Base-by-base conservation (phyloP, 331 rosid species). In the Pyracantha coccinea region DNA sequence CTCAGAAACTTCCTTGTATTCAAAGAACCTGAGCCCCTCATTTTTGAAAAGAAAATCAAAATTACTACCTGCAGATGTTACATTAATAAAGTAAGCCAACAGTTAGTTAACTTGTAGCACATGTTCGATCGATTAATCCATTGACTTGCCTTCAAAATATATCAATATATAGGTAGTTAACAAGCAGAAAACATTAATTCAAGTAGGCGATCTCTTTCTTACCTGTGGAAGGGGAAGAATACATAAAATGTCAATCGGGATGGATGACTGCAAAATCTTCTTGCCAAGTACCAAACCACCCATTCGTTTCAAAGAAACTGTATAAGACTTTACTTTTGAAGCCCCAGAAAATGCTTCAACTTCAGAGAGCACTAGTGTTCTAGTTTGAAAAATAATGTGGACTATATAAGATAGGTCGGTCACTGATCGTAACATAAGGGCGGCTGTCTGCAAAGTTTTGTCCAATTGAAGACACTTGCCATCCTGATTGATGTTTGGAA, bases 211-310 rank as follows among this genome's bases (percentile, higher is more conserved):
- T 38, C 44, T 38, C 44, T 38, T 38, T 35, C 16, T 68, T 68
- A 68, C 72, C 72, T 68, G 59, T n/a, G 72, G 72, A 15, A 68
- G 32, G 14, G 72, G 72, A 24, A 68, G 72, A 44, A 68, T 4
- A n/a, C 33, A 47, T 68, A 68, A 68, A 45, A 68, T 23, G n/a
- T 68, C 58, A 23, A 68, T 41, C 19, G 27, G 65, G 65, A 59
- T 23, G 19, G 3, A 12, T 15, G 32, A 23, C 31, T 7, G 32
- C 65, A 14, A 59, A 6, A 59, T 23, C 65, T 59, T 59, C n/a
- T 59, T 59, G 15, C 17, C 65, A 4, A 59, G 25, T 23, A 12
- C 32, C 65, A 13, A 59, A 59, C 65, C 65, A 59, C 27, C 27
- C 65, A 23, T 59, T 59, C 65, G 19, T 59, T 59, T 59, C 17